These are phyloP conservation scores for Vicia villosa DNA, from an alignment of 306 rosid species.

Conservation along the genomic window DNA sequence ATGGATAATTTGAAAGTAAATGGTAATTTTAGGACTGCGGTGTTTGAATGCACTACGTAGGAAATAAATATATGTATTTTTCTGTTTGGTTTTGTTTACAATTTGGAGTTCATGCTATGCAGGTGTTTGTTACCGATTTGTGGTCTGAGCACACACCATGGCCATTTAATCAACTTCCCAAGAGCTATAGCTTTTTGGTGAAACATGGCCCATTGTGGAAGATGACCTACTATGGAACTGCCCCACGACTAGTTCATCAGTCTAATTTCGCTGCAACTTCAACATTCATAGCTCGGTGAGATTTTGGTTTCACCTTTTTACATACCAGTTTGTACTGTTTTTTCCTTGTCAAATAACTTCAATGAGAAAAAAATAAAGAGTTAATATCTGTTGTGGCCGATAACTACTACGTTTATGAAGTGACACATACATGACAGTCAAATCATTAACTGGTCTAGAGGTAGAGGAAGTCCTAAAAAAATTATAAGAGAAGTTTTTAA, in stretches of 20 bases:
- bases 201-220: constrained; percentile 91
- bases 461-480: too few relatives aligned
- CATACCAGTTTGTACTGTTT: not conserved
- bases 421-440: not conserved
- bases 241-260: constrained; percentile 89
- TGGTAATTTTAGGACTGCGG: constrained; percentile 2
- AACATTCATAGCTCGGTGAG: constrained; percentile 93
- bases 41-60: not conserved
- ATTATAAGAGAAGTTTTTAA: too few relatives aligned
- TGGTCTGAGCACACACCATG: constrained; percentile 99
- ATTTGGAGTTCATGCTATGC: constrained; percentile 21
- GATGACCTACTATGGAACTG: constrained; percentile 85
- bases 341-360: constrained; percentile 6
- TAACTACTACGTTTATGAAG: not conserved
- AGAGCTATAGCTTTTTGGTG: constrained; percentile 96
- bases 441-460: constrained; percentile 12
- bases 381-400: not conserved
- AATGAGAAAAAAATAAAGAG: not conserved
- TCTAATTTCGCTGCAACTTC: constrained; percentile 92
- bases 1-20: not conserved
- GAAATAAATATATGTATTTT: not conserved
- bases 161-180: constrained; percentile 96
- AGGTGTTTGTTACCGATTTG: constrained; percentile 95
- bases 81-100: constrained; percentile 19
- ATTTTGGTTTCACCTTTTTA: constrained; percentile 22